These are phyloP conservation scores for Solanum boliviense DNA, from an alignment of 257 asterid species.

Conservation along the genomic window DNA sequence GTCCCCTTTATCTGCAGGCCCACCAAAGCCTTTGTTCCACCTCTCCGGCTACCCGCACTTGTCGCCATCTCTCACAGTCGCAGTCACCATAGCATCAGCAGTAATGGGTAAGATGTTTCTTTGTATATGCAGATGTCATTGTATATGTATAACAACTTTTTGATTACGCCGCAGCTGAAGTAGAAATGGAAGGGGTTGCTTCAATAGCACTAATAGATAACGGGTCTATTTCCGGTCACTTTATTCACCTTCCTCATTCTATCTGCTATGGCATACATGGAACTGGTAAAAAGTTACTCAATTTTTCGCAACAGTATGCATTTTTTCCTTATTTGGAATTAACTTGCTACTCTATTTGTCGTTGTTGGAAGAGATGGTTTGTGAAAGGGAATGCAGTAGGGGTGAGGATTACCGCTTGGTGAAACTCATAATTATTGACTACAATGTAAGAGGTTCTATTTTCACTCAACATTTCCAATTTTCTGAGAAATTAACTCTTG, in stretches of 20 bases:
- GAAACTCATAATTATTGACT: constrained; percentile 82
- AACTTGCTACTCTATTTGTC: neutral
- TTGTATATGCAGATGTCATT: neutral
- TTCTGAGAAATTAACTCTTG: neutral
- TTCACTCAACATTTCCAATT: neutral
- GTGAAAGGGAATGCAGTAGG: constrained; percentile 95
- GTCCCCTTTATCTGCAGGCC: neutral
- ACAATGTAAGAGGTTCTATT: constrained; percentile 28
- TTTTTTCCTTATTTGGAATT: neutral
- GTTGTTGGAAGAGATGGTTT: constrained; percentile 53
- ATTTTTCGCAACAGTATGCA: neutral
- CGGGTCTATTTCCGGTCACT: constrained; percentile 95
- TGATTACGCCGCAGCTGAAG: neutral
- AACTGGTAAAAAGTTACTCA: constrained; percentile 36
- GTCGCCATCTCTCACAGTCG: neutral
- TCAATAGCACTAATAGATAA: constrained; percentile 76
- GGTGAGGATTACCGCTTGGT: constrained; percentile 96
- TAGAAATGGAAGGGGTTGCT: constrained; percentile 54
- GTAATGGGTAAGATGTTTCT: neutral
- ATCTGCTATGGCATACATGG: constrained; percentile 86
- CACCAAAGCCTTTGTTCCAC: neutral
- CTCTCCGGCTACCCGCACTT: neutral
- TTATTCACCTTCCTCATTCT: constrained; percentile 74
- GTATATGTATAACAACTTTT: neutral
- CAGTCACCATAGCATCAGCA: neutral